These are phyloP conservation scores for Paramecium pentaurelia DNA, from an alignment of 73 alveolate genomes.

Conservation along the genomic window DNA sequence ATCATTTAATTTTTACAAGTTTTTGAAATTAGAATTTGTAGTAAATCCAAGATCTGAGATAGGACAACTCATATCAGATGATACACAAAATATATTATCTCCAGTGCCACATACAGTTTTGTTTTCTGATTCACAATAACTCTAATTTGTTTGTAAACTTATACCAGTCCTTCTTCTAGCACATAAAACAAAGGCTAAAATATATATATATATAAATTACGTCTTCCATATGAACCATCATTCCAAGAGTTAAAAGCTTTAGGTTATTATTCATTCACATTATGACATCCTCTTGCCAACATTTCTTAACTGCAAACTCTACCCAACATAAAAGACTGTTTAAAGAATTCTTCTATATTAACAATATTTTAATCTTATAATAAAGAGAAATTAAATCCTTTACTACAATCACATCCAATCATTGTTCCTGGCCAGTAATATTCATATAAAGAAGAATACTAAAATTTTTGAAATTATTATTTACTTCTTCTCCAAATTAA, in stretches of 20 bases:
- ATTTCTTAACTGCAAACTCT: background rate
- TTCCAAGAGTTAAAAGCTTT: background rate
- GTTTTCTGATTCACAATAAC: background rate
- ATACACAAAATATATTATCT: background rate
- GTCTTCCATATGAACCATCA: conserved; percentile 8
- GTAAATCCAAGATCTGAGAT: conserved; percentile 18
- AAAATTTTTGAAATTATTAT: background rate
- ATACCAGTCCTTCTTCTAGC: background rate
- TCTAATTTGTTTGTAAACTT: background rate
- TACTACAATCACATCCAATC: conserved; percentile 31
- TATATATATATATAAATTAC: background rate
- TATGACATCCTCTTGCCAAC: background rate
- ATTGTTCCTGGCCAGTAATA: conserved; percentile 40
- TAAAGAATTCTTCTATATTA: background rate
- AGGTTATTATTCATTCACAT: background rate
- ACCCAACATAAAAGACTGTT: background rate
- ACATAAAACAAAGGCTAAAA: conserved; percentile 14
- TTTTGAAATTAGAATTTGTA: background rate
- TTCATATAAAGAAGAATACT: conserved; percentile 21
- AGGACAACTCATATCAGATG: background rate
- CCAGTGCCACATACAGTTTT: background rate
- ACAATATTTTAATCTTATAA: background rate
- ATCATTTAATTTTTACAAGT: background rate
- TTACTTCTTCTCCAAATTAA: conserved; percentile 17
- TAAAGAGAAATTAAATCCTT: background rate